Base-by-base conservation (phyloP, 257 asterid genomes). In the Plantago elongata region DNA sequence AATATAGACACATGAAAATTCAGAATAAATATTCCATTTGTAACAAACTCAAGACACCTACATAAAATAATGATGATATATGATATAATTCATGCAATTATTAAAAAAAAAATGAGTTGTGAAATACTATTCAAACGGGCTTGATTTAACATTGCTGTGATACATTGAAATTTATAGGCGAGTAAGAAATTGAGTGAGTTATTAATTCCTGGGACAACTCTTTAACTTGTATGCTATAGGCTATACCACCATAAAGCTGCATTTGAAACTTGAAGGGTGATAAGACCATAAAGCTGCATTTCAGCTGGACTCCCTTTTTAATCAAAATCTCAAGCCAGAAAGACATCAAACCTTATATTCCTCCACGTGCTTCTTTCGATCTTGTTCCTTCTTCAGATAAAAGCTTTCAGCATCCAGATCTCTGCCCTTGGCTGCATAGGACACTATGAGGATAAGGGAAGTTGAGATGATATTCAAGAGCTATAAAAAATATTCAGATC, bases 321-420 rank as follows among this genome's bases (percentile, higher is more conserved):
- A 34, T 6, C 8, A 34, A 6, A 34, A 34, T 34, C 8, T 34
- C 40, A 34, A 7, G 7, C 57, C 61, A 51, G 74, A 60, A 61
- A 56, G 63, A 55, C 43, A 60, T 60, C 81, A 48, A 66, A 89
- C 99, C 97, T 89, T 79, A 82, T 80, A 92, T 80, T 71, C 86
- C 58, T 72, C 79, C 73, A 67, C 72, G 77, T 75, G 85, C 77
- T 78, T 87, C 78, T 81, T 80, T 52, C 71, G 77, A 68, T 80
- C 88, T 45, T 77, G 94, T 56, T 72, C 89, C 75, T 67, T 82
- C 78, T 71, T 81, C 68, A 92, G 79, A 74, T 76, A 71, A 54
- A 75, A 58, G 79, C 89, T 80, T 68, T 83, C 95, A 66, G 82
- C 82, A 52, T 75, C 75, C 79, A 76, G 76, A 50, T 65, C 70